phyloP scores from a whole-genome alignment of 192 early-diverging fungal genomes.

The Coemansia sp. region DNA sequence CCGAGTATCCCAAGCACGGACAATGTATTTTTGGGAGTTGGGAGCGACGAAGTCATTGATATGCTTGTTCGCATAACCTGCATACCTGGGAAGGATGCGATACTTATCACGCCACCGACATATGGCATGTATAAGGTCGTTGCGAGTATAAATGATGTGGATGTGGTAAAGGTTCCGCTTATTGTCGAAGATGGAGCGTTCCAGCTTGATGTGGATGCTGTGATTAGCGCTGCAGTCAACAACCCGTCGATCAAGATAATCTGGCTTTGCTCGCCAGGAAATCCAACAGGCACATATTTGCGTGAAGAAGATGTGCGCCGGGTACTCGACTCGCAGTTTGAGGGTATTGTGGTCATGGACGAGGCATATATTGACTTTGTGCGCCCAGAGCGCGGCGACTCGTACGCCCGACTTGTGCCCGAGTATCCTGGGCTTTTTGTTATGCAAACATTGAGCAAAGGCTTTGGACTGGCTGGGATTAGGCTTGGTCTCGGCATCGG shows the following conservation, averaged over 20 bases:
- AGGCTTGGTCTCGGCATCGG: slow-evolving; percentile 86
- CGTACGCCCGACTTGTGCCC: slow-evolving; percentile 72
- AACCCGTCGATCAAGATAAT: slow-evolving; percentile 85
- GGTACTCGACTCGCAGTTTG: slow-evolving; percentile 55
- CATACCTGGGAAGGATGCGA: slow-evolving; percentile 84
- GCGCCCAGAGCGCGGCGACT: slow-evolving; percentile 60
- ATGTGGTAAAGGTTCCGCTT: slow-evolving; percentile 81
- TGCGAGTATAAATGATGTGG: slow-evolving; percentile 93
- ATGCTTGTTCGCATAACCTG: slow-evolving; percentile 85
- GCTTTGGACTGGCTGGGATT: slow-evolving; percentile 97
- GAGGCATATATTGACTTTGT: slow-evolving; percentile 99
- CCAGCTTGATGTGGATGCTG: slow-evolving; percentile 47
- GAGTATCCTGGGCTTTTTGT: slow-evolving; percentile 94
- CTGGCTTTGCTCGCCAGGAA: slow-evolving; percentile 98
- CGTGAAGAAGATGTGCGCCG: slow-evolving; percentile 58
- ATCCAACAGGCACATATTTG: slow-evolving; percentile 92
- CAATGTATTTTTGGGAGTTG: slow-evolving; percentile 93
- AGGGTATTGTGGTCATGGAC: slow-evolving; percentile 94
- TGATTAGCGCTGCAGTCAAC: slow-evolving; percentile 56
- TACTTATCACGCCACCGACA: slow-evolving; percentile 94
- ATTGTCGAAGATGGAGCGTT: slow-evolving; percentile 64
- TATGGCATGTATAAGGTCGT: slow-evolving; percentile 98
- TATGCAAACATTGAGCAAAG: slow-evolving; percentile 97
- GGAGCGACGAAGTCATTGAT: slow-evolving; percentile 96
- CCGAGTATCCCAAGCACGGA: slow-evolving; percentile 61